Evolutionary conservation across 2,329 filamentous ascomycete species (phyloP).

Genomic region (Basipetospora chlamydospora): DNA sequence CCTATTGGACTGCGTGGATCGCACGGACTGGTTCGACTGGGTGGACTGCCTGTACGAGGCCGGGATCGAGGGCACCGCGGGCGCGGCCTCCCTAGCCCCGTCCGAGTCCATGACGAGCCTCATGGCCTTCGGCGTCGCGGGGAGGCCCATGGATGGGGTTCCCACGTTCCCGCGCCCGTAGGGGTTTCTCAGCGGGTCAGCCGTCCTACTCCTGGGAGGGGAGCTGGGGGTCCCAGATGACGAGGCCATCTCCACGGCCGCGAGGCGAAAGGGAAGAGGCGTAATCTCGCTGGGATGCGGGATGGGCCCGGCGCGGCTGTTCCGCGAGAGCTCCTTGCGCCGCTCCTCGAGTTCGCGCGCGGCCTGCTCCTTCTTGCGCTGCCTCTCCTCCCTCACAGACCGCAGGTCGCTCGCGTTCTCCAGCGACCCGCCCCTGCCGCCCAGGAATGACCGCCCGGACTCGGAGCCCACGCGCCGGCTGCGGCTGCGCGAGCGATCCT

Average conservation of each 20-base stretch:
- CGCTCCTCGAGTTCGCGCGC: conserved; percentile 81
- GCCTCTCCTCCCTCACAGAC: conserved; percentile 43
- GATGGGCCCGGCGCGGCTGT: conserved; percentile 67
- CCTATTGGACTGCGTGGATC: too few relatives aligned
- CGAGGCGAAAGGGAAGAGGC: conserved; percentile 16
- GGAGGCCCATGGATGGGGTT: conserved; percentile 56
- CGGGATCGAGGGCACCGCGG: conserved; percentile 41
- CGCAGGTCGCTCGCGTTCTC: conserved; percentile 39
- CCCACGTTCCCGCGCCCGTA: conserved; percentile 26
- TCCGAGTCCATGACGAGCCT: conserved; percentile 52
- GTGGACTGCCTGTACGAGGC: conserved; percentile 22
- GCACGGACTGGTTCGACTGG: too few relatives aligned
- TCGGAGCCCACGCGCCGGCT: not conserved
- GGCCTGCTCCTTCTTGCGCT: conserved; percentile 56
- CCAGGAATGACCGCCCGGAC: not conserved
- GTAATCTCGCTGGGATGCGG: conserved; percentile 52
- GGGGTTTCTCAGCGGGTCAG: conserved; percentile 42
- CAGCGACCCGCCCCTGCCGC: conserved; percentile 24
- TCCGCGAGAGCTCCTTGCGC: conserved; percentile 65
- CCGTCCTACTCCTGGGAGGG: conserved; percentile 48
- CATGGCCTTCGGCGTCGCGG: conserved; percentile 86
- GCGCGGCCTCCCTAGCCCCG: conserved; percentile 20
- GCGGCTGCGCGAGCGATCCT: conserved; percentile 11
- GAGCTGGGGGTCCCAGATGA: conserved; percentile 24
- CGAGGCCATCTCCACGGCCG: conserved; percentile 12